Evolutionary conservation across 2,329 filamentous ascomycete genomes (phyloP).

Genomic region (Exophiala mesophila): DNA sequence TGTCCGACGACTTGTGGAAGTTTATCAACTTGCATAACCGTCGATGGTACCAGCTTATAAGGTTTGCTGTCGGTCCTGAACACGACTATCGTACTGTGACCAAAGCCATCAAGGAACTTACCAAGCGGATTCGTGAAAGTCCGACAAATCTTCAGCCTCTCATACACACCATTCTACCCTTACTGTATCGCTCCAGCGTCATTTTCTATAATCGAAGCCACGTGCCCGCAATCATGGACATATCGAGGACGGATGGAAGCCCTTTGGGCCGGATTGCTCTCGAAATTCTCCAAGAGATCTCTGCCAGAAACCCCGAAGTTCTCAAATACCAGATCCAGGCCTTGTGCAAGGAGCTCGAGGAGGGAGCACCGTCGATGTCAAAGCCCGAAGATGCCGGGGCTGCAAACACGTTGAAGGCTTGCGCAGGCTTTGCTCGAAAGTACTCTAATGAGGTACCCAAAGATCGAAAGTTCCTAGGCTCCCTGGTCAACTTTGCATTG

Average conservation of each 20-base stretch:
- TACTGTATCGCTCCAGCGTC: slow-evolving; percentile 77
- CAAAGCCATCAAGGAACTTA: slow-evolving; percentile 84
- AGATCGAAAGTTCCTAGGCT: slow-evolving; percentile 74
- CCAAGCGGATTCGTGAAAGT: slow-evolving; percentile 70
- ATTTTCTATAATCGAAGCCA: slow-evolving; percentile 94
- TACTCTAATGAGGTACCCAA: slow-evolving; percentile 78
- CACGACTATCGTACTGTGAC: slow-evolving; percentile 89
- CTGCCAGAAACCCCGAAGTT: slow-evolving; percentile 78
- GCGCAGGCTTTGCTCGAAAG: slow-evolving; percentile 81
- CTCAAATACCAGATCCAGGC: slow-evolving; percentile 91
- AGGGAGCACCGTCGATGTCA: slow-evolving; percentile 68
- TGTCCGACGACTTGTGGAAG: slow-evolving; percentile 73
- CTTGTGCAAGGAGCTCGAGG: slow-evolving; percentile 78
- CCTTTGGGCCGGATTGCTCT: slow-evolving; percentile 75
- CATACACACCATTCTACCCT: slow-evolving; percentile 72
- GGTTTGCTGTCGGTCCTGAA: slow-evolving; percentile 76
- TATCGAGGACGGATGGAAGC: slow-evolving; percentile 76
- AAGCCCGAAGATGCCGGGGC: slow-evolving; percentile 65
- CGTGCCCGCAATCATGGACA: slow-evolving; percentile 81
- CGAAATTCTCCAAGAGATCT: slow-evolving; percentile 87
- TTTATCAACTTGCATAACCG: slow-evolving; percentile 90
- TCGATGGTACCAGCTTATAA: slow-evolving; percentile 80
- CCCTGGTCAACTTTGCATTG: slow-evolving; percentile 75
- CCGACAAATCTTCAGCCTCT: slow-evolving; percentile 45
- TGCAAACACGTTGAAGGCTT: slow-evolving; percentile 91